These are phyloP conservation scores for Suillus bovinus DNA, from an alignment of 768 basidiomycete species.

Conservation along the genomic window DNA sequence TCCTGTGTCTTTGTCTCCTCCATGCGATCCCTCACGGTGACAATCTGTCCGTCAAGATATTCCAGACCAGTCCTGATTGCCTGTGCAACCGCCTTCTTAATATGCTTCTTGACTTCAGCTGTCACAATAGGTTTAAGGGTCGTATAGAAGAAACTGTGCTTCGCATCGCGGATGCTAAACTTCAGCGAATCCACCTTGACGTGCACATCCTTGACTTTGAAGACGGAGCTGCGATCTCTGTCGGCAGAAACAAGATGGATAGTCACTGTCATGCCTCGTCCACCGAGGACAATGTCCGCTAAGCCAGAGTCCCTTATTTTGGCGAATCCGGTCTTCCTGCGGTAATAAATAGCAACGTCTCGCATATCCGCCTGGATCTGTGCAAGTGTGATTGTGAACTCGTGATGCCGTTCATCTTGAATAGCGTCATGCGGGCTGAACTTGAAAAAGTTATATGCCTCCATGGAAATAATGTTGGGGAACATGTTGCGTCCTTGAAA, in stretches of 20 bases:
- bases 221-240: conserved; percentile 68
- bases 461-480: conserved; percentile 73
- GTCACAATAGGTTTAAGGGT: conserved; percentile 79
- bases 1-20: conserved; percentile 55
- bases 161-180: conserved; percentile 88
- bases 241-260: conserved; percentile 61
- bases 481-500: conserved; percentile 87
- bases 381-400: conserved; percentile 69
- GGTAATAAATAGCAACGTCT: conserved; percentile 91
- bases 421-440: conserved; percentile 73
- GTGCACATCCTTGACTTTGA: conserved; percentile 67
- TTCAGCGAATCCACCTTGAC: conserved; percentile 88
- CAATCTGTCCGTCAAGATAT: conserved; percentile 87
- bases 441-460: conserved; percentile 80
- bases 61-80: conserved; percentile 81
- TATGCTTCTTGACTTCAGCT: conserved; percentile 74
- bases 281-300: conserved; percentile 84
- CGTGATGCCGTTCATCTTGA: conserved; percentile 64
- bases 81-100: conserved; percentile 60
- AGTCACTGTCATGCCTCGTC: conserved; percentile 72
- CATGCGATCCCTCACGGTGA: conserved; percentile 82
- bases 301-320: conserved; percentile 81
- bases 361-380: conserved; percentile 95
- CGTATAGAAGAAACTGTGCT: conserved; percentile 89
- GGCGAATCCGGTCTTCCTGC: conserved; percentile 80